A percentile compares a stretch with the other conserved stretches of the same genome.
Conservation (phyloP, 2,329 filamentous ascomycete species). For the Cadophora sp. region DNA sequence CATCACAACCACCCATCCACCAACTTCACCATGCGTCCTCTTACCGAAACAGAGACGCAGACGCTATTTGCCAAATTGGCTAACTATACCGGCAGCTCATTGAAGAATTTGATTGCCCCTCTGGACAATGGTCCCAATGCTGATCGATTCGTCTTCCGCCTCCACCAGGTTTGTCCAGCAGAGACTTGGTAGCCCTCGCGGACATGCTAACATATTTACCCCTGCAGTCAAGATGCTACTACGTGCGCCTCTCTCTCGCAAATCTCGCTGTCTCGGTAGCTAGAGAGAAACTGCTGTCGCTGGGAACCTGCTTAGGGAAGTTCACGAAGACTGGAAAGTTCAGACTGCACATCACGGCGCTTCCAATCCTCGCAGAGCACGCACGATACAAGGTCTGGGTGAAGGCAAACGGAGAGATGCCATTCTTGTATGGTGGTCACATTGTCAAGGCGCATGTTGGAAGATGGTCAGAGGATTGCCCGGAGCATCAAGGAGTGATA, state of each 20-base stretch:
- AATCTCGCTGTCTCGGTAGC: slow-evolving; percentile 89
- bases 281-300: slow-evolving; percentile 79
- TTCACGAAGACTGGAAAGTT: slow-evolving; percentile 98
- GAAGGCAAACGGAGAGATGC: slow-evolving; percentile 95
- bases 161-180: slow-evolving; percentile 65
- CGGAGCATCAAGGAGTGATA: slow-evolving; percentile 90
- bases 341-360: slow-evolving; percentile 85
- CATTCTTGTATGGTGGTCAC: slow-evolving; percentile 93
- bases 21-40: slow-evolving; percentile 68
- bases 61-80: slow-evolving; percentile 92
- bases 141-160: slow-evolving; percentile 85
- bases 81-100: slow-evolving; percentile 86
- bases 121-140: slow-evolving; percentile 69
- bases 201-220: background rate
- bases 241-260: slow-evolving; percentile 86
- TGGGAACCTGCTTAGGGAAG: slow-evolving; percentile 91
- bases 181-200: slow-evolving; percentile 37
- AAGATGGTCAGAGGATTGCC: slow-evolving; percentile 88
- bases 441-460: slow-evolving; percentile 80
- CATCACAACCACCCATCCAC: slow-evolving; percentile 19
- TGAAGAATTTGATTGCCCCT: slow-evolving; percentile 84
- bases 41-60: slow-evolving; percentile 81
- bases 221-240: slow-evolving; percentile 72
- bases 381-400: slow-evolving; percentile 98
- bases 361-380: slow-evolving; percentile 88